Percentiles rank a stretch among this genome's conserved stretches.
Evolutionary conservation across 148 eudicot species (phyloP).

Genomic region (Amaranthus cruentus): DNA sequence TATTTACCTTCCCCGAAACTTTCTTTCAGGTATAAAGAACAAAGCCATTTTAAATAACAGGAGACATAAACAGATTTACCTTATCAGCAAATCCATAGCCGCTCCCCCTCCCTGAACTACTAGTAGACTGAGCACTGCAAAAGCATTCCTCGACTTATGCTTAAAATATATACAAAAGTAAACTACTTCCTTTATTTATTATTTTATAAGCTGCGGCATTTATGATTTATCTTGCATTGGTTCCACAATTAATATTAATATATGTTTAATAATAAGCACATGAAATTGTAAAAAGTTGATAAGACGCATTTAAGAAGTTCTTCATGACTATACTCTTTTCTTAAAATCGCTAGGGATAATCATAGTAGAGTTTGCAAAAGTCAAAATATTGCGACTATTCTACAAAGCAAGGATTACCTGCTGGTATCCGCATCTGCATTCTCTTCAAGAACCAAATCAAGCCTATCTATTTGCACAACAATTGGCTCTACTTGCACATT

Average conservation of each 20-base stretch:
- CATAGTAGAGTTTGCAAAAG: too few species aligned
- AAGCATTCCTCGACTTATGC: neutral
- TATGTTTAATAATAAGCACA: too few species aligned
- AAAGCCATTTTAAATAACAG: neutral
- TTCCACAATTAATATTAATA: too few species aligned
- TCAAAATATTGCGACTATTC: too few species aligned
- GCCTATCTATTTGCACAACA: slow-evolving; percentile 85
- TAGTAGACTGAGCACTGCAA: slow-evolving; percentile 51
- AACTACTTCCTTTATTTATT: neutral
- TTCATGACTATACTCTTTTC: too few species aligned
- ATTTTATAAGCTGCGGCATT: too few species aligned
- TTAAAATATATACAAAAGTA: neutral
- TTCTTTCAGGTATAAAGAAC: neutral
- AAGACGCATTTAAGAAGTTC: too few species aligned
- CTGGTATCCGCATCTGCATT: slow-evolving; percentile 70
- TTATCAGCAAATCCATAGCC: slow-evolving; percentile 98
- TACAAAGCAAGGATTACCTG: slow-evolving; percentile 40
- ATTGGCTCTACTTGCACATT: slow-evolving; percentile 92
- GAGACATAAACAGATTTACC: slow-evolving; percentile 38
- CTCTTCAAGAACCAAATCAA: slow-evolving; percentile 93
- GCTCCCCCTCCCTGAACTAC: slow-evolving; percentile 60
- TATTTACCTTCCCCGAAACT: neutral
- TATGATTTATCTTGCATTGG: too few species aligned
- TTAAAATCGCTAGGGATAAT: too few species aligned
- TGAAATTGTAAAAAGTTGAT: too few species aligned